Percentiles rank a stretch among this genome's conserved stretches.
phyloP scores from a whole-genome alignment of 148 eudicot species.

The Gaultheria prostrata region DNA sequence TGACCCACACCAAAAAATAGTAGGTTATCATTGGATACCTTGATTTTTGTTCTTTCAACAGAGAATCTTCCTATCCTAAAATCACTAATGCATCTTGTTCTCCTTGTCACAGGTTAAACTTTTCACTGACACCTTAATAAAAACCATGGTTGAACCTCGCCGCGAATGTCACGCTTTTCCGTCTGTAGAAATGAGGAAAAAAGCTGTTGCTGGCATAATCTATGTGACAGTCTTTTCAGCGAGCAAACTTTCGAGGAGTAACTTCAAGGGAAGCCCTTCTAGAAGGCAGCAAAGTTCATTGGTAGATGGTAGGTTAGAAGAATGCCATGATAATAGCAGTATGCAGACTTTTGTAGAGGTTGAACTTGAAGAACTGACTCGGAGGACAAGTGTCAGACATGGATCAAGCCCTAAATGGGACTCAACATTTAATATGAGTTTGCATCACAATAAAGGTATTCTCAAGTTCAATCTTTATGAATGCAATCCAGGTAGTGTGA shows the following conservation, averaged over 20 bases:
- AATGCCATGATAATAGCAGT: slow-evolving; percentile 37
- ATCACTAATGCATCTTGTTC: not conserved
- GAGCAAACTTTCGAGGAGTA: slow-evolving; percentile 48
- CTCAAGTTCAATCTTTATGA: slow-evolving; percentile 72
- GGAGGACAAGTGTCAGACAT: slow-evolving; percentile 61
- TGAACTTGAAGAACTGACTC: slow-evolving; percentile 80
- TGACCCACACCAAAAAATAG: too few species aligned
- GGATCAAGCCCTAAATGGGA: slow-evolving; percentile 82
- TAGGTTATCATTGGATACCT: too few species aligned
- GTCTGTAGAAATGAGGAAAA: slow-evolving; percentile 64
- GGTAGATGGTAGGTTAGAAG: slow-evolving; percentile 36
- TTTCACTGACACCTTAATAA: slow-evolving; percentile 61
- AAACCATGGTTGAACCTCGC: slow-evolving; percentile 98
- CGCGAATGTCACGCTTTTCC: slow-evolving; percentile 75
- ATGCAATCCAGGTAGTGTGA: slow-evolving; percentile 66
- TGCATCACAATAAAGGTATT: slow-evolving; percentile 73
- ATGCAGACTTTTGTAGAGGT: slow-evolving; percentile 88
- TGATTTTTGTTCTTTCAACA: too few species aligned
- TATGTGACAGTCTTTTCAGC: slow-evolving; percentile 76
- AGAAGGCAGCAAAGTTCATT: slow-evolving; percentile 35
- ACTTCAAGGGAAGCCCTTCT: slow-evolving; percentile 52
- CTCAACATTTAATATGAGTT: slow-evolving; percentile 78
- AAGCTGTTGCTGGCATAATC: slow-evolving; percentile 78
- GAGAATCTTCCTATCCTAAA: too few species aligned
- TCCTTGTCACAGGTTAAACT: slow-evolving; percentile 62